Evolutionary conservation across 805 yeast genomes (phyloP).

Genomic region (Ascoidea asiatica): DNA sequence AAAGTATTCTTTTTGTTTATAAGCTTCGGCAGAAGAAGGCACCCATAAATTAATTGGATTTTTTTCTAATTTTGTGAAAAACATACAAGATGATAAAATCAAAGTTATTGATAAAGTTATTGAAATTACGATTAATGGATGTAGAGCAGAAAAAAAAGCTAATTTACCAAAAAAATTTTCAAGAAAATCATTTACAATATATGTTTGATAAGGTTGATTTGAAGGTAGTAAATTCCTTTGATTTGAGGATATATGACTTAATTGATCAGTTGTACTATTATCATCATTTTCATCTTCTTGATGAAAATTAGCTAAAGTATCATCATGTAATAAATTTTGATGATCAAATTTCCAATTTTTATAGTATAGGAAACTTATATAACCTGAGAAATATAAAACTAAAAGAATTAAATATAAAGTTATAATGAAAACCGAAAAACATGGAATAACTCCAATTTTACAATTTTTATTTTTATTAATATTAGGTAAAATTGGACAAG

Average conservation of each 20-base stretch:
- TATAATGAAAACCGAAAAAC: conserved; percentile 55
- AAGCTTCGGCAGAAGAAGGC: conserved; percentile 59
- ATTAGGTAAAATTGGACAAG: conserved; percentile 60
- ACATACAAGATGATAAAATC: conserved; percentile 38
- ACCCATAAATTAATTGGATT: conserved; percentile 88
- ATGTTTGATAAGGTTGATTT: conserved; percentile 20
- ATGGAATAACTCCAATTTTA: conserved; percentile 48
- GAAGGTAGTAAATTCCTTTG: conserved; percentile 12
- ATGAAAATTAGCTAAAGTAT: conserved; percentile 21
- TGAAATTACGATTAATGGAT: conserved; percentile 40
- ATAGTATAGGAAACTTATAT: conserved; percentile 12
- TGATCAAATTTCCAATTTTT: conserved; percentile 12
- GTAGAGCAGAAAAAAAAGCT: conserved; percentile 46
- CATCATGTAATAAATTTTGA: conserved; percentile 27
- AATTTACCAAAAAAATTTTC: conserved; percentile 33
- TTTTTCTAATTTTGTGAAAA: conserved; percentile 49
- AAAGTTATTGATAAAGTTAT: conserved; percentile 27
- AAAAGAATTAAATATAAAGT: conserved; percentile 28
- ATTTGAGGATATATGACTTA: conserved; percentile 11
- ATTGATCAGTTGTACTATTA: conserved; percentile 15
- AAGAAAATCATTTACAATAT: conserved; percentile 32
- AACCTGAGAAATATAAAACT: conserved; percentile 11
- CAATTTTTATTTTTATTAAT: conserved; percentile 30
- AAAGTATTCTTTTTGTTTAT: conserved; percentile 49
- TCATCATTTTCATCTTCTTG: conserved; percentile 11